Conservation (phyloP, 1,284 basidiomycete genomes). For the Naganishia sp. region DNA sequence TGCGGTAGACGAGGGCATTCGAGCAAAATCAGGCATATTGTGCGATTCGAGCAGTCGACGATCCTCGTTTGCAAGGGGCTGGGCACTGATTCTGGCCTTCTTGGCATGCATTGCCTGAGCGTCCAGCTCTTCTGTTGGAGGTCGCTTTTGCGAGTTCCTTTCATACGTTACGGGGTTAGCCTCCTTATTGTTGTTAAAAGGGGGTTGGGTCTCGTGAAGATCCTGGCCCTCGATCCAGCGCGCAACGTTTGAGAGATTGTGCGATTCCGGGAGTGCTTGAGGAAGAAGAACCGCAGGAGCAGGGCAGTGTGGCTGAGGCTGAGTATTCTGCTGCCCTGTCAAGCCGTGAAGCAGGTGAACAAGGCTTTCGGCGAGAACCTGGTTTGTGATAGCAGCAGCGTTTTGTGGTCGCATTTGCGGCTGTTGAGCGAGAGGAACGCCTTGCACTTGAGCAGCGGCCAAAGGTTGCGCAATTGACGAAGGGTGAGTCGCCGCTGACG, state of each 20-base stretch:
- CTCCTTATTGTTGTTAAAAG: not conserved
- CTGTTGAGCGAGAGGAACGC: not conserved
- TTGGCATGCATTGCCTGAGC: not conserved
- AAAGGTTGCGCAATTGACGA: too few species aligned
- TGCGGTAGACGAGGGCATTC: constrained; percentile 3
- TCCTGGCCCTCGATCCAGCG: constrained; percentile 19
- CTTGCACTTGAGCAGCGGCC: not conserved
- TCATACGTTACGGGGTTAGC: not conserved
- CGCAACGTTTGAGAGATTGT: constrained; percentile 9
- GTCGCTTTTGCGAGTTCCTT: constrained; percentile 4
- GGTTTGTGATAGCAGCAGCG: not conserved
- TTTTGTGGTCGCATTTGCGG: not conserved
- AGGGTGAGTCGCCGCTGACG: not conserved
- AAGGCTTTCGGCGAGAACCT: constrained; percentile 18
- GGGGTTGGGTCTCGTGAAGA: not conserved
- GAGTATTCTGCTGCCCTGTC: constrained; percentile 16
- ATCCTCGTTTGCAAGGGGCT: constrained; percentile 1
- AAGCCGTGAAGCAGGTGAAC: constrained; percentile 22
- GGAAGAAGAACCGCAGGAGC: constrained; percentile 13
- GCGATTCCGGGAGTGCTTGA: constrained; percentile 4
- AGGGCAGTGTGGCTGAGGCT: constrained; percentile 13
- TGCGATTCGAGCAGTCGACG: not conserved
- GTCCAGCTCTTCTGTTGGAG: not conserved
- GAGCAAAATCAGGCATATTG: not conserved
- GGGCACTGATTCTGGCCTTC: constrained; percentile 2